A percentile compares a stretch with the other conserved stretches of the same genome.
Conservation (phyloP, 2,329 filamentous ascomycete species). For the Fusarium sp. region DNA sequence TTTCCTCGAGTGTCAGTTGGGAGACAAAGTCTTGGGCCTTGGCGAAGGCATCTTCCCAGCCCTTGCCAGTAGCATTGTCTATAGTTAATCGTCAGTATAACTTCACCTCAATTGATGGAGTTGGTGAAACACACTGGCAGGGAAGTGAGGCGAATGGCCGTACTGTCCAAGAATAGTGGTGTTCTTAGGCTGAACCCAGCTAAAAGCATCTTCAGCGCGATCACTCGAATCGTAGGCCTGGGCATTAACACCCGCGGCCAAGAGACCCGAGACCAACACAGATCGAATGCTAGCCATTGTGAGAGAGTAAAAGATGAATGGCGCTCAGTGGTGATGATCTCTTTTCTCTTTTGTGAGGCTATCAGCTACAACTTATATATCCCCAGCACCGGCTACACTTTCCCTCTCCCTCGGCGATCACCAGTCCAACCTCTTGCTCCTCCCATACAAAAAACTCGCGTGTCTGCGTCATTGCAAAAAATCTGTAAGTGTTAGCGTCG, state of each 20-base stretch:
- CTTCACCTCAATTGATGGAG: neutral
- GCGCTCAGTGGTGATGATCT: conserved; percentile 8
- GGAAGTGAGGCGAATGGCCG: conserved; percentile 50
- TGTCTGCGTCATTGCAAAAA: conserved; percentile 28
- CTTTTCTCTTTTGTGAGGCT: neutral
- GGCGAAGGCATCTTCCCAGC: conserved; percentile 49
- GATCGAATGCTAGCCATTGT: conserved; percentile 38
- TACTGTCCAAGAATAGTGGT: conserved; percentile 53
- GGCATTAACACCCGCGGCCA: conserved; percentile 40
- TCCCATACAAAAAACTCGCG: neutral
- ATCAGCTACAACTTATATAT: conserved; percentile 22
- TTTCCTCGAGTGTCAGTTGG: conserved; percentile 44
- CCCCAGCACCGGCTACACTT: neutral
- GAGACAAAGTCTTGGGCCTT: conserved; percentile 49
- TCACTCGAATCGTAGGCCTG: conserved; percentile 40
- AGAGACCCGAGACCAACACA: conserved; percentile 51
- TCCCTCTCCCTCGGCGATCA: neutral
- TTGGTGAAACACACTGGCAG: conserved; percentile 48
- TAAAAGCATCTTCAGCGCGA: conserved; percentile 46
- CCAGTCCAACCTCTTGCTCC: neutral
- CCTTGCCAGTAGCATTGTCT: conserved; percentile 51
- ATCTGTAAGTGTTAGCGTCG: neutral
- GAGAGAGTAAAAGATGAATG: neutral
- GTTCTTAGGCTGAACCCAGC: conserved; percentile 52
- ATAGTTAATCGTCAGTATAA: conserved; percentile 1